Percentiles rank a stretch among this genome's conserved stretches.
phyloP scores from a whole-genome alignment of 2,329 filamentous ascomycete species.

The Sphaerulina musiva region DNA sequence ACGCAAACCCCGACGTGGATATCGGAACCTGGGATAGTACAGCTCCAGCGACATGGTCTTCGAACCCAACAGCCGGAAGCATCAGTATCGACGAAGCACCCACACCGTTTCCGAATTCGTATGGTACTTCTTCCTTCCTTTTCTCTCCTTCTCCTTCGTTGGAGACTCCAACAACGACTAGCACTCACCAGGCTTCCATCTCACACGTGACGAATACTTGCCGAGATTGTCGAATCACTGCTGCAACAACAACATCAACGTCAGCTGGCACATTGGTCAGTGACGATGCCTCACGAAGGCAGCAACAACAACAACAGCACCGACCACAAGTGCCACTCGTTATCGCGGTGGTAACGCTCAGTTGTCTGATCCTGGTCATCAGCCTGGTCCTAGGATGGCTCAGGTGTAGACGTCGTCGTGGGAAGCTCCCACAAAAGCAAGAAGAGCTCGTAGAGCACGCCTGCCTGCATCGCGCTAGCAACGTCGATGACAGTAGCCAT shows the following conservation, averaged over 20 bases:
- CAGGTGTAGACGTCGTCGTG: slow-evolving; percentile 1
- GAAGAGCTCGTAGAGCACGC: background rate
- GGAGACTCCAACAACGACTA: background rate
- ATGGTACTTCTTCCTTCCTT: background rate
- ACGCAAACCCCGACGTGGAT: background rate
- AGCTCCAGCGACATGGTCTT: slow-evolving; percentile 1
- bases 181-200: background rate
- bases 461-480: background rate
- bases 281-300: background rate
- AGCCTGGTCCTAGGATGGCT: slow-evolving; percentile 7
- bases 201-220: background rate
- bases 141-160: too few species aligned
- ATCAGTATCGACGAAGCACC: slow-evolving; percentile 7
- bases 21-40: slow-evolving; percentile 7
- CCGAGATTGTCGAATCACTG: background rate
- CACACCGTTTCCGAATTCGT: slow-evolving; percentile 1
- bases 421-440: background rate
- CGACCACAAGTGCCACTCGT: background rate
- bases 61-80: slow-evolving; percentile 1
- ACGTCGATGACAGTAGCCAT: background rate
- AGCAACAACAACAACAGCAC: background rate
- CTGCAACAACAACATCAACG: background rate
- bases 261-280: background rate
- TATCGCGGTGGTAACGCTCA: slow-evolving; percentile 6
- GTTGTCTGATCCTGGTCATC: slow-evolving; percentile 5